These are phyloP conservation scores for Phytomonas francai DNA, from an alignment of 208 protist species.

Conservation along the genomic window DNA sequence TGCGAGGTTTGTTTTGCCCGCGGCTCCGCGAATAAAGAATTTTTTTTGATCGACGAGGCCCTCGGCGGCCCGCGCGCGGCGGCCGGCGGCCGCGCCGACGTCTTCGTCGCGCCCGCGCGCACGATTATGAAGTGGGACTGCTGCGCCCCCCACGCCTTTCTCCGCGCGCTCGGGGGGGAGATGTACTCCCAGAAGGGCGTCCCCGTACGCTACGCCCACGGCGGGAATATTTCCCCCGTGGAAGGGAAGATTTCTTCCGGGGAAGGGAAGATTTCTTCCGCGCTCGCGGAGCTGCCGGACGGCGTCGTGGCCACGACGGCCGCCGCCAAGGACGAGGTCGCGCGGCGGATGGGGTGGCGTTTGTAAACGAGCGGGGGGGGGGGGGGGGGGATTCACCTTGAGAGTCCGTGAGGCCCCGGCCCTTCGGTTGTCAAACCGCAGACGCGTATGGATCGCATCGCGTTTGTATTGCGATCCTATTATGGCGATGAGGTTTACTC, in stretches of 20 bases:
- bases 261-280: neutral
- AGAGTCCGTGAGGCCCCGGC: constrained; percentile 5
- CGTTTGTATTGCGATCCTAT: neutral
- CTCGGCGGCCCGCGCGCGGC: constrained; percentile 8
- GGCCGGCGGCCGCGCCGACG: constrained; percentile 21
- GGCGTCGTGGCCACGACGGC: constrained; percentile 30
- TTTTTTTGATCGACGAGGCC: constrained; percentile 28
- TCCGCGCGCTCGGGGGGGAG: constrained; percentile 50
- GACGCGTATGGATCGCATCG: neutral
- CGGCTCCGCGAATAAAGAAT: constrained; percentile 53
- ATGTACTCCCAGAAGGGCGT: constrained; percentile 25
- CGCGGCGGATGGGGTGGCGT: constrained; percentile 30
- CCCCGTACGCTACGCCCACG: constrained; percentile 24
- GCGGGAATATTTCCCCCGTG: neutral
- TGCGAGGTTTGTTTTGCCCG: constrained; percentile 14
- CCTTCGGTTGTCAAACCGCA: constrained; percentile 1
- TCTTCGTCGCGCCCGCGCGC: constrained; percentile 43
- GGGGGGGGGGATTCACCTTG: neutral
- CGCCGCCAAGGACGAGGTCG: constrained; percentile 19
- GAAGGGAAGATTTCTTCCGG: neutral
- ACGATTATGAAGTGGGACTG: constrained; percentile 78
- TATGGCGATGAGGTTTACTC: neutral
- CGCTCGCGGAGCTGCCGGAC: constrained; percentile 19
- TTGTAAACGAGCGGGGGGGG: neutral
- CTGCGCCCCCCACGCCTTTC: constrained; percentile 65